phyloP scores from a whole-genome alignment of 768 basidiomycete species.

The Lactifluus rugatus region DNA sequence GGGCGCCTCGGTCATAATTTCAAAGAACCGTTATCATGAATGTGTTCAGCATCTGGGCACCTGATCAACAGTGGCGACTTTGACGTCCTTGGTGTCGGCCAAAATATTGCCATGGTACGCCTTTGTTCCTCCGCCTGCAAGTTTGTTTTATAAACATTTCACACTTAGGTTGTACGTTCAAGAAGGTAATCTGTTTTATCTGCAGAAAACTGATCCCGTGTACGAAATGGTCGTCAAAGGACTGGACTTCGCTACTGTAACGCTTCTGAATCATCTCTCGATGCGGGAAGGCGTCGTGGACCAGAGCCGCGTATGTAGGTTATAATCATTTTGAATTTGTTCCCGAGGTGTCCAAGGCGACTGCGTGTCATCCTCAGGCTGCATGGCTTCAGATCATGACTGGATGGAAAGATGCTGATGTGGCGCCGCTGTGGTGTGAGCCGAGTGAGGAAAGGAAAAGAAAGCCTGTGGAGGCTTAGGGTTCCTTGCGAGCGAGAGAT shows the following conservation, averaged over 20 bases:
- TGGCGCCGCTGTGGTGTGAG: too few relatives aligned
- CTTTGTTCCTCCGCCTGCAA: neutral
- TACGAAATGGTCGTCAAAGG: conserved; percentile 82
- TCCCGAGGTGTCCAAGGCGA: too few relatives aligned
- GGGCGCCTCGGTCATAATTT: conserved; percentile 34
- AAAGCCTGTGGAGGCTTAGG: too few relatives aligned
- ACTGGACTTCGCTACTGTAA: conserved; percentile 7
- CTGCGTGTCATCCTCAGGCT: too few relatives aligned
- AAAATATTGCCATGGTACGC: conserved; percentile 80
- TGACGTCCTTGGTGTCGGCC: conserved; percentile 38
- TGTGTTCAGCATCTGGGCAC: conserved; percentile 20
- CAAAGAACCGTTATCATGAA: conserved; percentile 72
- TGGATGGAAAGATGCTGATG: too few relatives aligned
- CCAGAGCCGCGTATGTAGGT: conserved; percentile 1
- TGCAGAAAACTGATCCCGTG: conserved; percentile 80
- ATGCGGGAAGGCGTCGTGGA: neutral
- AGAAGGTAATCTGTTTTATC: conserved; percentile 78
- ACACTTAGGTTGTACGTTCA: conserved; percentile 69
- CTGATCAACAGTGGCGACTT: neutral
- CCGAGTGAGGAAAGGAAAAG: too few relatives aligned
- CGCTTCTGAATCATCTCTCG: neutral
- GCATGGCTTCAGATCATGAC: too few relatives aligned
- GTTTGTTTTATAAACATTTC: neutral
- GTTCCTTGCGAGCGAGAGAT: too few relatives aligned
- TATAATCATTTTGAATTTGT: too few relatives aligned